Conservation (phyloP, 805 yeast species). For the Blastobotrys terrestris region DNA sequence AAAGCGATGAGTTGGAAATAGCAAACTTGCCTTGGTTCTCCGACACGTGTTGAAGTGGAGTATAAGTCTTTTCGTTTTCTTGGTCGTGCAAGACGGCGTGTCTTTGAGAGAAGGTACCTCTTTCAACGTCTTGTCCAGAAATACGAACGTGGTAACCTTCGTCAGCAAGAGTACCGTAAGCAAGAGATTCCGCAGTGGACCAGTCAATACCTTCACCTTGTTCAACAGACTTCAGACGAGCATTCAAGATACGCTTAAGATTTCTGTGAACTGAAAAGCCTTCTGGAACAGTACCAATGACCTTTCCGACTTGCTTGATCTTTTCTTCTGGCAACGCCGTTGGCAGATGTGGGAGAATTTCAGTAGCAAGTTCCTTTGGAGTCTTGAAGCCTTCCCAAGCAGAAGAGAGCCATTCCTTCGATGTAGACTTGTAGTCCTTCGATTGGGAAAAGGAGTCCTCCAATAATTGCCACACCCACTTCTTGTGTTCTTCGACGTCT, state of each 20-base stretch:
- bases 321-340: slow-evolving; percentile 73
- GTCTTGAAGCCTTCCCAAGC: slow-evolving; percentile 99
- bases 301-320: slow-evolving; percentile 71
- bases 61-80: slow-evolving; percentile 70
- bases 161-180: slow-evolving; percentile 82
- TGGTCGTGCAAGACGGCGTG: slow-evolving; percentile 98
- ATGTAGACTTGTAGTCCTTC: slow-evolving; percentile 82
- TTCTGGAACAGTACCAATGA: slow-evolving; percentile 78
- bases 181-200: slow-evolving; percentile 99
- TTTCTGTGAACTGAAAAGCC: slow-evolving; percentile 88
- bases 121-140: slow-evolving; percentile 99
- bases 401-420: slow-evolving; percentile 96
- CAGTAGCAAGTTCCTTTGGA: slow-evolving; percentile 93
- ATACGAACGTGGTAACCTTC: slow-evolving; percentile 97
- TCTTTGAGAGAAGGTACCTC: slow-evolving; percentile 99
- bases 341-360: slow-evolving; percentile 91
- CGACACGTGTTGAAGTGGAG: slow-evolving; percentile 76
- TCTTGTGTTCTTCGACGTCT: slow-evolving; percentile 92
- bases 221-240: slow-evolving; percentile 81
- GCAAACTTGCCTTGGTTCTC: slow-evolving; percentile 74
- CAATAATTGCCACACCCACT: slow-evolving; percentile 94
- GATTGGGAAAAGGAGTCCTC: slow-evolving; percentile 87
- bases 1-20: slow-evolving; percentile 89
- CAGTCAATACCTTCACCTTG: slow-evolving; percentile 94
- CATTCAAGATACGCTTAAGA: slow-evolving; percentile 85